Conservation (phyloP, 345 rosid species). For the Eucalyptus leucophloia region DNA sequence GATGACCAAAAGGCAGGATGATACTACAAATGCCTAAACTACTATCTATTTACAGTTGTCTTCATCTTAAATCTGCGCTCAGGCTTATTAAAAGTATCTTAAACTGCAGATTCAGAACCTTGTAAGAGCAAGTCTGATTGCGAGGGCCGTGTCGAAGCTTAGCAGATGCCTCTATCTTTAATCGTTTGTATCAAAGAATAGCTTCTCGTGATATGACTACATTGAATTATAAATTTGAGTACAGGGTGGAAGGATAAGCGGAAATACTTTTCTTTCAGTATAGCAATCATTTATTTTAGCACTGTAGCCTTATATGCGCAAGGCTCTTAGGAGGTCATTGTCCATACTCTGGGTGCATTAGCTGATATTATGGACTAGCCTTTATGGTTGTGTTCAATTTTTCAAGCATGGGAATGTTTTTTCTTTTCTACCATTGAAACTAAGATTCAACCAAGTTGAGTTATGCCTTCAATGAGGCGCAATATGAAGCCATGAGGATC, state of each 20-base stretch:
- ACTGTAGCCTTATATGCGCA: background rate
- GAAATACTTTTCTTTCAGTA: background rate
- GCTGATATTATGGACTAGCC: background rate
- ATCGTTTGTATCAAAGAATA: background rate
- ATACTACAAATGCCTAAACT: background rate
- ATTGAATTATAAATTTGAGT: background rate
- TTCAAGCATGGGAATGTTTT: background rate
- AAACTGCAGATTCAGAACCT: background rate
- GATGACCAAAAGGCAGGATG: background rate
- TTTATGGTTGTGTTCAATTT: background rate
- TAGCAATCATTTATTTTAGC: background rate
- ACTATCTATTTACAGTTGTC: background rate
- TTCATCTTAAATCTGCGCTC: background rate
- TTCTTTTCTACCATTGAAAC: background rate
- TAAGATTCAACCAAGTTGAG: background rate
- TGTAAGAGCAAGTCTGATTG: background rate
- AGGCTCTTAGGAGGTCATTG: background rate
- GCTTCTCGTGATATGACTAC: background rate
- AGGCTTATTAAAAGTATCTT: background rate
- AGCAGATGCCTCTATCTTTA: background rate
- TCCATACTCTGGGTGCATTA: background rate
- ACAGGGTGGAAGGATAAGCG: background rate
- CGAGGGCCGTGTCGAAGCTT: background rate
- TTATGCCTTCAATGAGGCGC: background rate
- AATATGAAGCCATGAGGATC: background rate